phyloP scores from a whole-genome alignment of 768 basidiomycete species.

The Dioszegia aurantiaca region DNA sequence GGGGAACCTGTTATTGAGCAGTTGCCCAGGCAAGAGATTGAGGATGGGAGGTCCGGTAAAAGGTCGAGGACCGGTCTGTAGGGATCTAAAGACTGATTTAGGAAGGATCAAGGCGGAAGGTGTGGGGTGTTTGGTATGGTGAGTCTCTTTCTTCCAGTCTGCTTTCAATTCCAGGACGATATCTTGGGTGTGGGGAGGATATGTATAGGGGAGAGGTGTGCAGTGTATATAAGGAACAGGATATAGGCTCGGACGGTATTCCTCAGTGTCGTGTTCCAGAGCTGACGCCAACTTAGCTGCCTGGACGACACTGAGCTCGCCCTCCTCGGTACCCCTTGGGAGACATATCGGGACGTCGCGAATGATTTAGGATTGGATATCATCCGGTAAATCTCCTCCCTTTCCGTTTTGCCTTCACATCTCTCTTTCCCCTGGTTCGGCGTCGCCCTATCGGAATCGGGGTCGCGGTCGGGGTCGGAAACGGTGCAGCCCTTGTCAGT shows the following conservation, averaged over 20 bases:
- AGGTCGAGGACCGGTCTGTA: slow-evolving; percentile 75
- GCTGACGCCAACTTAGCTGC: slow-evolving; percentile 60
- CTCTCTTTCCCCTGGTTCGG: too few species aligned
- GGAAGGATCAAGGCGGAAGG: slow-evolving; percentile 67
- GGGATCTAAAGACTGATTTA: slow-evolving; percentile 76
- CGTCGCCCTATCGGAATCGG: too few species aligned
- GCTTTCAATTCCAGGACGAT: not conserved
- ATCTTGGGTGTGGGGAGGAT: not conserved
- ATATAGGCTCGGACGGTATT: too few species aligned
- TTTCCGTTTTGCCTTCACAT: too few species aligned
- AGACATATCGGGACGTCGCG: slow-evolving; percentile 67
- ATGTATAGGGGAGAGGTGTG: too few species aligned
- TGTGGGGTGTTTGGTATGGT: slow-evolving; percentile 78
- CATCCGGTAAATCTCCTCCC: slow-evolving; percentile 60
- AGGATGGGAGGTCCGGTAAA: slow-evolving; percentile 65
- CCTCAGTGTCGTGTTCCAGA: too few species aligned
- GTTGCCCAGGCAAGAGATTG: slow-evolving; percentile 92
- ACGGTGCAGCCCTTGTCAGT: too few species aligned
- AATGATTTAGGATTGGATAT: slow-evolving; percentile 69
- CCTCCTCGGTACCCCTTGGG: slow-evolving; percentile 82
- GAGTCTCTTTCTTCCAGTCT: slow-evolving; percentile 4
- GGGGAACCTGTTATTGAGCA: slow-evolving; percentile 85
- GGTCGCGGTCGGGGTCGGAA: too few species aligned
- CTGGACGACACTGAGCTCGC: slow-evolving; percentile 79
- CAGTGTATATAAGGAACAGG: too few species aligned